Evolutionary conservation across 2,329 filamentous ascomycete genomes (phyloP).

Genomic region (Monosporascus sp.): DNA sequence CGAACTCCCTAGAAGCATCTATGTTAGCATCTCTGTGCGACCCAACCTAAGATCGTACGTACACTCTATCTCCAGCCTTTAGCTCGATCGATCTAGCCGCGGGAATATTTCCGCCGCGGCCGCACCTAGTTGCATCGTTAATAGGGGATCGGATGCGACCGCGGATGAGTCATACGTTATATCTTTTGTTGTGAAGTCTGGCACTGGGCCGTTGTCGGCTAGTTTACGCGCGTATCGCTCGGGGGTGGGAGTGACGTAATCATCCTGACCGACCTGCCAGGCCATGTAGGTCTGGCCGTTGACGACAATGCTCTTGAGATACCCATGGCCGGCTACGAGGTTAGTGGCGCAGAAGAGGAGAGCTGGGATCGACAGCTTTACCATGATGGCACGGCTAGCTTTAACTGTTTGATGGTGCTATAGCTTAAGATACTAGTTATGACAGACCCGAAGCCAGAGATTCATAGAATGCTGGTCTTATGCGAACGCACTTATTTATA

Average conservation of each 20-base stretch:
- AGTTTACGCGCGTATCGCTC: conserved; percentile 19
- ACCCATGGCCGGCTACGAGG: conserved; percentile 18
- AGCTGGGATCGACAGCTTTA: not conserved
- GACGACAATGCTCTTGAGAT: conserved; percentile 22
- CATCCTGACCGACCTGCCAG: conserved; percentile 3
- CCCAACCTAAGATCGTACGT: not conserved
- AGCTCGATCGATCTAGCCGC: conserved; percentile 12
- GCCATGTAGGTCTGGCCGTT: conserved; percentile 8
- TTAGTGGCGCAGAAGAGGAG: conserved; percentile 14
- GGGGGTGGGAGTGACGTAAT: conserved; percentile 20
- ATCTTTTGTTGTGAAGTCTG: conserved; percentile 17
- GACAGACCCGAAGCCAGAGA: not conserved
- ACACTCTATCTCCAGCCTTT: conserved; percentile 16
- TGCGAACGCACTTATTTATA: no score
- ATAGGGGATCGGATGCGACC: no score
- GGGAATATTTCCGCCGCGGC: conserved; percentile 12
- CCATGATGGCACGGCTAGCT: not conserved
- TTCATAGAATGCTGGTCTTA: no score
- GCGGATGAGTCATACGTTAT: conserved; percentile 11
- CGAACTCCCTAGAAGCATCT: not conserved
- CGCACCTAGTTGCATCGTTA: conserved; percentile 5
- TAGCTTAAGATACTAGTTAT: not conserved
- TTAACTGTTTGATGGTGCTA: not conserved
- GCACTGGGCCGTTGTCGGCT: conserved; percentile 18
- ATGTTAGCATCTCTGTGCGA: not conserved